Evolutionary conservation across 2,329 filamentous ascomycete genomes (phyloP), one percentile per base, ranked within the genome.

Genomic region (Plectosphaerella plurivora): DNA sequence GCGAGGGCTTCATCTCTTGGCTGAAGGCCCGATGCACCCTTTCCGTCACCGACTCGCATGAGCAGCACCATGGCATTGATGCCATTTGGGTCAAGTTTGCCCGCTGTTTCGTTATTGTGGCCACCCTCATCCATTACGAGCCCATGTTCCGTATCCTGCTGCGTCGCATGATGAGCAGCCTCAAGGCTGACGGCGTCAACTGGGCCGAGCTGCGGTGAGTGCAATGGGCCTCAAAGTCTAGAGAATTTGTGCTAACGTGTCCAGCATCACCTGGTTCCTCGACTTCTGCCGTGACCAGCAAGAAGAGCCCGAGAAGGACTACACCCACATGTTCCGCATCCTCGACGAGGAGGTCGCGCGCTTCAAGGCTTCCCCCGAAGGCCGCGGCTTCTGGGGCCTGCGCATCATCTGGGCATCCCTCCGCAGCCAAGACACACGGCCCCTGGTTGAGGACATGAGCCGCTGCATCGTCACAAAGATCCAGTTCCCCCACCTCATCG

Each of bases 81-180:
- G 87, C 87, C 50, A 86, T 96, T 51, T 97, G 92, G 91, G 73
- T 77, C 22, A 92, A 94, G 64, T 96, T 97, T 69, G 74, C 72
- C 48, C 82, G 80, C 45, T 88, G 86, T 55, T 96, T 97, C 68
- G 71, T 78, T 3, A 81, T 93, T 4, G 77, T 93, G 45, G 82
- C 82, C 41, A 86, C 84, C 15, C 81, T 96, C 49, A 78, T 96
- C 47, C 89, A 88, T 69, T 96, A 97, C 69, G 93, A 97, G 69
- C 92, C 92, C 14, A 89, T 97, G 57, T 93, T 89, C 71, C 83
- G 91, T 22, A 75, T 76, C 16, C 95, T 91, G 63, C 72, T 97
- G 55, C 83, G 80, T 25, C 79, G 82, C 20, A 77, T 97, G 60
- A 82, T 96, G 68, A 73, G 73, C 47, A 78, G 86, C 47, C 75